Conservation (phyloP, 2,329 filamentous ascomycete species). For the Monosporascus cannonballus region DNA sequence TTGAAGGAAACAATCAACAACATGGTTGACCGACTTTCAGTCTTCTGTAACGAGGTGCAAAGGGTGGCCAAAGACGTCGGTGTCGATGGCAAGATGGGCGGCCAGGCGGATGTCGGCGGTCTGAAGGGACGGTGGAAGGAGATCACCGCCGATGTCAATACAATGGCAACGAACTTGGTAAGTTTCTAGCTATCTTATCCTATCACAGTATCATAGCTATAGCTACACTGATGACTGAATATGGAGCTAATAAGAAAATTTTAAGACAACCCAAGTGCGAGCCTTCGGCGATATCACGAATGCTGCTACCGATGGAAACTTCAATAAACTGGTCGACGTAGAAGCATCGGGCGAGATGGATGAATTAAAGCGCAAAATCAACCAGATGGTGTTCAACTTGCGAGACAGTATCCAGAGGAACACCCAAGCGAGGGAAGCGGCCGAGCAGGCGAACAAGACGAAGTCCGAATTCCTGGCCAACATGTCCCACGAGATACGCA, state of each 20-base stretch:
- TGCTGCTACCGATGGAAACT: constrained; percentile 91
- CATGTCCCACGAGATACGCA: constrained; percentile 98
- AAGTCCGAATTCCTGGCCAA: constrained; percentile 98
- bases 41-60: constrained; percentile 94
- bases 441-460: constrained; percentile 93
- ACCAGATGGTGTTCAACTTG: constrained; percentile 96
- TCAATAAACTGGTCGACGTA: constrained; percentile 93
- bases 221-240: no score
- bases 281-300: constrained; percentile 99
- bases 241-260: constrained; percentile 15
- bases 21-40: constrained; percentile 93
- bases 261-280: constrained; percentile 88
- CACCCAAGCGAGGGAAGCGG: constrained; percentile 89
- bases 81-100: constrained; percentile 97
- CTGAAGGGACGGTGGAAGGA: constrained; percentile 96
- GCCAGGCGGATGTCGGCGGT: constrained; percentile 89
- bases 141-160: constrained; percentile 95
- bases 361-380: constrained; percentile 97
- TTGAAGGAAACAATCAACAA: constrained; percentile 97
- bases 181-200: constrained; percentile 15
- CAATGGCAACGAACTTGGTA: constrained; percentile 68
- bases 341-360: constrained; percentile 99
- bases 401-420: constrained; percentile 96
- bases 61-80: constrained; percentile 94
- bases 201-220: background rate